These are phyloP conservation scores for Apiotrichum sp. DNA, from an alignment of 1,284 basidiomycete species.

Conservation along the genomic window DNA sequence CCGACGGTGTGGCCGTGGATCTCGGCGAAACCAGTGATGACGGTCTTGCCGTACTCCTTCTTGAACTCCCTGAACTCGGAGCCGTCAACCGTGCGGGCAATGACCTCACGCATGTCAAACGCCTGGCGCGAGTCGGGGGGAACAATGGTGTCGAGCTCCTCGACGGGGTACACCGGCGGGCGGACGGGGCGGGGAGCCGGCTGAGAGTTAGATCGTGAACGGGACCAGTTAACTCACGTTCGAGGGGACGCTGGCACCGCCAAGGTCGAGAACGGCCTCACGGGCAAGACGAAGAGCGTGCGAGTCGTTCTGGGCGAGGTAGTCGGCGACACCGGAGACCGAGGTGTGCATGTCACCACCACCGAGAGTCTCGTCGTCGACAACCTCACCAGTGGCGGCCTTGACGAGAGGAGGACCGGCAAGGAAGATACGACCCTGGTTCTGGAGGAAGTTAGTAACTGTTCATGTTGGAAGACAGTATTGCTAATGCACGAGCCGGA, in stretches of 20 bases:
- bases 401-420: conserved; percentile 92
- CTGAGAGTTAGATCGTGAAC: not conserved
- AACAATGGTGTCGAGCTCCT: conserved; percentile 84
- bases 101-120: conserved; percentile 91
- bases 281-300: conserved; percentile 81
- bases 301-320: conserved; percentile 79
- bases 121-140: conserved; percentile 78
- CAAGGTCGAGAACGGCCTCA: conserved; percentile 72
- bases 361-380: conserved; percentile 79
- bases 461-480: too few relatives aligned
- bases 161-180: conserved; percentile 67
- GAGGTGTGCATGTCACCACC: conserved; percentile 88
- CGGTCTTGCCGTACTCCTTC: conserved; percentile 83
- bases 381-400: conserved; percentile 87
- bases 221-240: not conserved
- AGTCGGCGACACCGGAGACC: conserved; percentile 89
- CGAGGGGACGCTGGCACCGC: conserved; percentile 32
- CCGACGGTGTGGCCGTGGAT: conserved; percentile 80
- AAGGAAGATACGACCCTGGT: conserved; percentile 92
- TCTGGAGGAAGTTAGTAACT: conserved; percentile 27
- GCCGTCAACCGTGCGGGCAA: conserved; percentile 84
- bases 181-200: conserved; percentile 5
- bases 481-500: not conserved
- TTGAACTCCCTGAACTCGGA: conserved; percentile 93
- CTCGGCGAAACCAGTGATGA: conserved; percentile 87